phyloP scores from a whole-genome alignment of 2,329 filamentous ascomycete genomes.

The Colletotrichum caudatum region DNA sequence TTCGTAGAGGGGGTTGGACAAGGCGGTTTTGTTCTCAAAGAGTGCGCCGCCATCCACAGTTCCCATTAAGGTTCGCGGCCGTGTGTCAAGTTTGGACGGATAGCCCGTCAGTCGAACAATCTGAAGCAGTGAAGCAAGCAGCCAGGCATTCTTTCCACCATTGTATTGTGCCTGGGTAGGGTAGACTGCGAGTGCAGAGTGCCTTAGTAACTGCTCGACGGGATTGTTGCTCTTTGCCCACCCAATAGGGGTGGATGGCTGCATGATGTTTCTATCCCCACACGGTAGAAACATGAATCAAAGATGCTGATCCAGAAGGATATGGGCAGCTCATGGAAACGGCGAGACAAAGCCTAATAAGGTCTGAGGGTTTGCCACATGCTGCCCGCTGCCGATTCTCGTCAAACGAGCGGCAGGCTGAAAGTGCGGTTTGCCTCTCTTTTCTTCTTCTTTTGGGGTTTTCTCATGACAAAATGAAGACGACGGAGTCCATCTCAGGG shows the following conservation, averaged over 20 bases:
- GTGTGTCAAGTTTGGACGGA: conserved; percentile 42
- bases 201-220: not conserved
- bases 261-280: conserved; percentile 29
- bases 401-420: conserved; percentile 11
- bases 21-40: conserved; percentile 28
- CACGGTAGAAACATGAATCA: conserved; percentile 25
- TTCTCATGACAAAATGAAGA: conserved; percentile 13
- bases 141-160: not conserved
- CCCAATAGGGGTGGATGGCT: not conserved
- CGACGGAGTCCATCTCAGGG: conserved; percentile 34
- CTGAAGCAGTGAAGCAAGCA: conserved; percentile 34
- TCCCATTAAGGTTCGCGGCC: conserved; percentile 35
- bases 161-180: not conserved
- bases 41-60: conserved; percentile 5
- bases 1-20: conserved; percentile 23
- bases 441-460: conserved; percentile 13
- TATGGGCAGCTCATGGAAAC: conserved; percentile 25
- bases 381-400: conserved; percentile 27
- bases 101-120: conserved; percentile 36
- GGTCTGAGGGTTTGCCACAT: conserved; percentile 33
- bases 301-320: conserved; percentile 18
- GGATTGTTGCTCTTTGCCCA: not conserved
- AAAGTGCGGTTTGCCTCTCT: conserved; percentile 7
- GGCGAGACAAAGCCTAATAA: conserved; percentile 34
- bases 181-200: not conserved